phyloP scores from a whole-genome alignment of 106 monocot genomes.

The Acorus calamus region DNA sequence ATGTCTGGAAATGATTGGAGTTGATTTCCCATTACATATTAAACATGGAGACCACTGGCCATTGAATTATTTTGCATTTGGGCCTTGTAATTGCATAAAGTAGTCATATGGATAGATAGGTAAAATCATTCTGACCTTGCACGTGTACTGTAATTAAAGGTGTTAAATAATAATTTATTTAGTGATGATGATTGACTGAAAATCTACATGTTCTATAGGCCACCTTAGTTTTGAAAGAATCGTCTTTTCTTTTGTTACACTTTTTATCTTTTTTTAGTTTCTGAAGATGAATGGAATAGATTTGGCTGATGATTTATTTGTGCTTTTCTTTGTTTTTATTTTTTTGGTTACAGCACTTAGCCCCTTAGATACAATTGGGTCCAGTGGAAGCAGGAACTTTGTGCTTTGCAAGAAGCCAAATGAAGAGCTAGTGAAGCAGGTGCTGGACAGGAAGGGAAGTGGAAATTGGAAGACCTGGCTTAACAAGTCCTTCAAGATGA shows the following conservation, averaged over 20 bases:
- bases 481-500: slow-evolving; percentile 9
- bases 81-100: no score
- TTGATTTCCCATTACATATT: no score
- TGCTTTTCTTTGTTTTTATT: not conserved
- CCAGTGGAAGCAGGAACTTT: slow-evolving; percentile 15
- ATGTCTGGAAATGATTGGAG: no score
- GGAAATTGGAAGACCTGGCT: slow-evolving; percentile 19
- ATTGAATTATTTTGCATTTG: no score
- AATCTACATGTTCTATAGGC: no score
- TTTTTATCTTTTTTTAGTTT: not conserved
- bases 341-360: slow-evolving; percentile 10
- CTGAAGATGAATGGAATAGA: not conserved
- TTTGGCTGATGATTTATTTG: not conserved
- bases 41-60: no score
- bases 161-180: no score
- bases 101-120: no score
- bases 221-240: no score
- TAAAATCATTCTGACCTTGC: no score
- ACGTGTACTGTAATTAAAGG: no score
- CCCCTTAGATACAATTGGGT: slow-evolving; percentile 15
- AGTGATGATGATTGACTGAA: no score
- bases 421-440: not conserved
- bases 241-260: not conserved
- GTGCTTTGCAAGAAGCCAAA: slow-evolving; percentile 17
- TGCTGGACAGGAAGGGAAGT: slow-evolving; percentile 6